Conservation (phyloP, 2,329 filamentous ascomycete genomes). For the Arthrobotrys megalospora region DNA sequence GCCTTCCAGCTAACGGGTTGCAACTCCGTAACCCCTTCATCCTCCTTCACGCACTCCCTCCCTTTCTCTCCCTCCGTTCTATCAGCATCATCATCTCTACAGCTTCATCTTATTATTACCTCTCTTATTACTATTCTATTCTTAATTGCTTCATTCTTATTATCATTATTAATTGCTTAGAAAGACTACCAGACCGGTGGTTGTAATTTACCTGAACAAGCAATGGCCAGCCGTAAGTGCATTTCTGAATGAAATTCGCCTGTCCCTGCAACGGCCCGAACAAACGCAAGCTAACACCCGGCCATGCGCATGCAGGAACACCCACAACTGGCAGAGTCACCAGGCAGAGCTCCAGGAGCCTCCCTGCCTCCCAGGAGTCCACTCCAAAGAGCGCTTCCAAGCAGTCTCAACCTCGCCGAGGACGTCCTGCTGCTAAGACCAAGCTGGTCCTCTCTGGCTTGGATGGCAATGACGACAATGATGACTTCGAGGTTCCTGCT, state of each 20-base stretch:
- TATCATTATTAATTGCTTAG: too few relatives aligned
- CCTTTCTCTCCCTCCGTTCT: not conserved
- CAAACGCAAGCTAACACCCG: too few relatives aligned
- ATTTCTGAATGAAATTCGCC: not conserved
- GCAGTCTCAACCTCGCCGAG: slow-evolving; percentile 23
- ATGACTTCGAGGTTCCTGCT: slow-evolving; percentile 15
- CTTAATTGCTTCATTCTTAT: too few relatives aligned
- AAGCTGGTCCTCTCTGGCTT: slow-evolving; percentile 31
- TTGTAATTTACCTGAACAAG: not conserved
- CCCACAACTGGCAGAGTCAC: slow-evolving; percentile 40
- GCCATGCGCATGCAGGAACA: not conserved
- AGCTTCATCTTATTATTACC: too few relatives aligned
- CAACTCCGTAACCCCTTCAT: not conserved
- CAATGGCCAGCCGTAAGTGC: slow-evolving; percentile 8
- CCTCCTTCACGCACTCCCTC: not conserved
- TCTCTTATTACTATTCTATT: too few relatives aligned
- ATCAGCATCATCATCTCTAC: not conserved
- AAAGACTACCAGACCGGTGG: too few relatives aligned
- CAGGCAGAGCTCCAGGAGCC: slow-evolving; percentile 30
- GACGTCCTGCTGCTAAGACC: slow-evolving; percentile 27
- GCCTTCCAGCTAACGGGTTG: not conserved
- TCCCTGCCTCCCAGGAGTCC: slow-evolving; percentile 29
- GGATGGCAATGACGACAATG: slow-evolving; percentile 1
- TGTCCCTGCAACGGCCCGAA: too few relatives aligned
- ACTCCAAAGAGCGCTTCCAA: slow-evolving; percentile 27